A percentile compares a stretch with the other conserved stretches of the same genome.
Conservation (phyloP, 176 grass and related monocot species). For the Paspalum notatum region DNA sequence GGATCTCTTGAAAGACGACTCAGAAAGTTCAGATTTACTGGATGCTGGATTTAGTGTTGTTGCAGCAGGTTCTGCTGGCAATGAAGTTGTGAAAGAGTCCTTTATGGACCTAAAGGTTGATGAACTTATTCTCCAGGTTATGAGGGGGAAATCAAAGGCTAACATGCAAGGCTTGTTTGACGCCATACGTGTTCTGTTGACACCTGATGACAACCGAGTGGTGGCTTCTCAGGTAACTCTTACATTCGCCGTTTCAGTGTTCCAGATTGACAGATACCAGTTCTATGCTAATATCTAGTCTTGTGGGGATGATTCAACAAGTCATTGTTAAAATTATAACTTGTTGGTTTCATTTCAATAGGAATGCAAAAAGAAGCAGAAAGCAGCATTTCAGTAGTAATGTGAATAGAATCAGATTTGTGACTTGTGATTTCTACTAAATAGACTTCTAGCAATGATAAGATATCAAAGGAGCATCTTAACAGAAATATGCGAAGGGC, state of each 20-base stretch:
- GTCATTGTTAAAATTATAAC: background rate
- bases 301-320: background rate
- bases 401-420: constrained; percentile 27
- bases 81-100: constrained; percentile 95
- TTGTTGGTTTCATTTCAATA: background rate
- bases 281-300: background rate
- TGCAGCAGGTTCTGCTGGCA: constrained; percentile 64
- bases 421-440: background rate
- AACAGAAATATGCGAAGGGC: constrained; percentile 2
- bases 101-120: constrained; percentile 84
- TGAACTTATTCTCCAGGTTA: constrained; percentile 70
- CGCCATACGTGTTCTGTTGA: constrained; percentile 76
- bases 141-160: constrained; percentile 56
- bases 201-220: constrained; percentile 85
- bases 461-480: background rate
- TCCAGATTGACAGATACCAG: constrained; percentile 23
- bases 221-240: constrained; percentile 85
- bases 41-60: constrained; percentile 75
- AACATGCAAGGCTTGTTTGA: constrained; percentile 69
- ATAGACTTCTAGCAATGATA: background rate
- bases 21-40: constrained; percentile 60
- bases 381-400: background rate
- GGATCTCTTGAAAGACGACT: constrained; percentile 58
- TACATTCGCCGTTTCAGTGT: background rate
- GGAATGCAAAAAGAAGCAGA: background rate